These are phyloP conservation scores for Phytophthora crassamura DNA, from an alignment of 352 stramenopile genomes.

Conservation along the genomic window DNA sequence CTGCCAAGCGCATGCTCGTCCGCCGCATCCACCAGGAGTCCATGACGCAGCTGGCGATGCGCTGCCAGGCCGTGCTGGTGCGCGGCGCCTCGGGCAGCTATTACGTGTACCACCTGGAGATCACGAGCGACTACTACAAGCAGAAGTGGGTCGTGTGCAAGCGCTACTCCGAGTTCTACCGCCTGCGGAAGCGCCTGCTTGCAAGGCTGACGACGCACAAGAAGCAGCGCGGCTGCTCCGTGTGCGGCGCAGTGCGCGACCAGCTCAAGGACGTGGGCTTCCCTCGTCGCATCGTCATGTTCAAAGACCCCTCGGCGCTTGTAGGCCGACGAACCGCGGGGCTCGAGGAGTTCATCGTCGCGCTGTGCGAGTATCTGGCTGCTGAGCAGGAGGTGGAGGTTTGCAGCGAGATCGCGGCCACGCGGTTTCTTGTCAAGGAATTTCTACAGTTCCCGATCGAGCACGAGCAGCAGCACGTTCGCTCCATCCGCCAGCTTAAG, in stretches of 20 bases:
- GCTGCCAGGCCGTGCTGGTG: slow-evolving; percentile 76
- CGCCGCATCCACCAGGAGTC: slow-evolving; percentile 80
- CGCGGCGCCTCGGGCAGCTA: slow-evolving; percentile 79
- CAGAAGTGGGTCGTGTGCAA: slow-evolving; percentile 91
- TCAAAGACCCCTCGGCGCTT: slow-evolving; percentile 70
- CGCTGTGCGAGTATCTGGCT: slow-evolving; percentile 75
- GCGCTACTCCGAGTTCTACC: slow-evolving; percentile 88
- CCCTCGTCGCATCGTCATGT: slow-evolving; percentile 75
- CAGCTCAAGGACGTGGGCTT: slow-evolving; percentile 80
- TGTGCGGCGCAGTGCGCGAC: slow-evolving; percentile 59
- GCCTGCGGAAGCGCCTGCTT: slow-evolving; percentile 77
- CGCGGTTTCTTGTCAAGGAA: slow-evolving; percentile 81
- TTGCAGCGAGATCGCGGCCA: slow-evolving; percentile 70
- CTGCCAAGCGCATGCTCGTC: slow-evolving; percentile 75
- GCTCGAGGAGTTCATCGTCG: slow-evolving; percentile 83
- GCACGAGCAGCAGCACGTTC: slow-evolving; percentile 84
- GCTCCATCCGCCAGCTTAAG: slow-evolving; percentile 82
- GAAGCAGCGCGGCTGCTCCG: slow-evolving; percentile 56
- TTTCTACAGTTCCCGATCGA: slow-evolving; percentile 85
- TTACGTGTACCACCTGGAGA: slow-evolving; percentile 87
- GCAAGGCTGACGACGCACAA: slow-evolving; percentile 64
- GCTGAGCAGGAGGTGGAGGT: slow-evolving; percentile 56
- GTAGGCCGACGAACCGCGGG: slow-evolving; percentile 66
- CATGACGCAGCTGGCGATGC: slow-evolving; percentile 78
- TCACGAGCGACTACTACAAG: slow-evolving; percentile 90